A percentile compares a stretch with the other conserved stretches of the same genome.
These are phyloP conservation scores for Dentipellis fragilis DNA, from an alignment of 768 basidiomycete species.

Conservation along the genomic window DNA sequence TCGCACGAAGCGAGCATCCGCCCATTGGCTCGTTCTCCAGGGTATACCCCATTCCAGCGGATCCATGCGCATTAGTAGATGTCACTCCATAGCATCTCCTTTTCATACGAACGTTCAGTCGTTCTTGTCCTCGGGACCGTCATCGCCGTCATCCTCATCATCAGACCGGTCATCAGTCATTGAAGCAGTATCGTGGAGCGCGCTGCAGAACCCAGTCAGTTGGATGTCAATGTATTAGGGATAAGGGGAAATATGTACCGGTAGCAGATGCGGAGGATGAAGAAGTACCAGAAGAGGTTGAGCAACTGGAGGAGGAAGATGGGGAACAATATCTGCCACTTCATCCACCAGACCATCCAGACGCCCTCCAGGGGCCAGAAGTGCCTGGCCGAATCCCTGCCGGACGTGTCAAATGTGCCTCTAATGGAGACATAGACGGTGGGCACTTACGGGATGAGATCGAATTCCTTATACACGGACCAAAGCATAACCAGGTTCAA, in stretches of 20 bases:
- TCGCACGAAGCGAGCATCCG: no score
- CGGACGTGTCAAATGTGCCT: not conserved
- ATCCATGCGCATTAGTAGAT: no score
- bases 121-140: constrained; percentile 9
- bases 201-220: constrained; percentile 27
- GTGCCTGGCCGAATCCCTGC: constrained; percentile 41
- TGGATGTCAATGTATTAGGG: not conserved
- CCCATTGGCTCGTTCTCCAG: no score
- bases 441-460: constrained; percentile 59
- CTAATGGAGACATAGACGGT: not conserved
- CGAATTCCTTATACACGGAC: constrained; percentile 77
- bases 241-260: constrained; percentile 37
- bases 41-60: no score
- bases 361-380: constrained; percentile 56
- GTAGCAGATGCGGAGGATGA: constrained; percentile 69
- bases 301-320: constrained; percentile 68
- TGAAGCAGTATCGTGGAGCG: constrained; percentile 29
- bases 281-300: constrained; percentile 90
- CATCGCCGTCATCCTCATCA: constrained; percentile 33
- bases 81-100: no score
- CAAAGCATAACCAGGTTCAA: constrained; percentile 79
- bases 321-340: constrained; percentile 69
- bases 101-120: not conserved
- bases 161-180: constrained; percentile 75
- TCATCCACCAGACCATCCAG: constrained; percentile 73